A percentile compares a stretch with the other conserved stretches of the same genome.
Evolutionary conservation across 345 rosid genomes (phyloP).

Genomic region (Odontarrhena argentea): DNA sequence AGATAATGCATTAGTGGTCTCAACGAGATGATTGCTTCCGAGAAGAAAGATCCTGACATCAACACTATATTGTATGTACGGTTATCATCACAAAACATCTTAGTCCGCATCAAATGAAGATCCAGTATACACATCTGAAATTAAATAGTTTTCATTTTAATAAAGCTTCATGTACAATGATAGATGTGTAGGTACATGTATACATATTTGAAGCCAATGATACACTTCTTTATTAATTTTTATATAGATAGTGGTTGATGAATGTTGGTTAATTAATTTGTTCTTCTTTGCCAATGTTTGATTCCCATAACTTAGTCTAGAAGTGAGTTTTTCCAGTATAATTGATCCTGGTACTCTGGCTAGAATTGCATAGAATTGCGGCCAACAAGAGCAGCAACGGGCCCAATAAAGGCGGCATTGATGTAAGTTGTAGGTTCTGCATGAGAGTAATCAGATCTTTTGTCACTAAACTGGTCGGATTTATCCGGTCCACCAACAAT

Average conservation of each 20-base stretch:
- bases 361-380: slow-evolving; percentile 7
- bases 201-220: background rate
- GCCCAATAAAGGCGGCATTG: slow-evolving; percentile 66
- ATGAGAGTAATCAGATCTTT: slow-evolving; percentile 63
- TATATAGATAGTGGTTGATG: slow-evolving; percentile 17
- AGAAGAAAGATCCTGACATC: no score
- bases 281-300: slow-evolving; percentile 9
- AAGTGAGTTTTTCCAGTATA: slow-evolving; percentile 16
- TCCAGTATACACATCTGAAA: background rate
- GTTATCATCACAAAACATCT: background rate
- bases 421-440: slow-evolving; percentile 70
- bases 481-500: slow-evolving; percentile 82
- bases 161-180: background rate
- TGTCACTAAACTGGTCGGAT: slow-evolving; percentile 52
- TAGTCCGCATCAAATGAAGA: background rate
- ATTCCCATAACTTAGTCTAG: background rate
- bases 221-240: slow-evolving; percentile 11
- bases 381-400: slow-evolving; percentile 55
- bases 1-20: no score
- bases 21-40: no score
- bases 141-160: background rate
- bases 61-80: background rate
- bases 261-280: background rate
- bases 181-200: background rate
- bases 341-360: slow-evolving; percentile 1